Evolutionary conservation across 2,329 filamentous ascomycete species (phyloP).

Genomic region (Clarireedia paspali): DNA sequence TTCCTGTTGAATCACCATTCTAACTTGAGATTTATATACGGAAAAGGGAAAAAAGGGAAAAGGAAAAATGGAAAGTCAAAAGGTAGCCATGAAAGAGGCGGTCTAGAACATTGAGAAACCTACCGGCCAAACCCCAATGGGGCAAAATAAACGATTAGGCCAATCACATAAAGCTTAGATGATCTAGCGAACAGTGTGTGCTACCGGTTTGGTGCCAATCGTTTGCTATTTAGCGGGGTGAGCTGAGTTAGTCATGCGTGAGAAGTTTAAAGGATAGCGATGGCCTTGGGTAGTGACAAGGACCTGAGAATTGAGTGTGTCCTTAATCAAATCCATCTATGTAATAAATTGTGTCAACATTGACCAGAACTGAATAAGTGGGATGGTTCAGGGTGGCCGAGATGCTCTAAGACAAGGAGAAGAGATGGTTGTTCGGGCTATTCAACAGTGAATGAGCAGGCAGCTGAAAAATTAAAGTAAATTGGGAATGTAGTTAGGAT

Average conservation of each 20-base stretch:
- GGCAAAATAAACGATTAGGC: conserved; percentile 18
- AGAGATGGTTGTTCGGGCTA: too few species aligned
- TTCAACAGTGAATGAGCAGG: too few species aligned
- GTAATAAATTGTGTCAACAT: too few species aligned
- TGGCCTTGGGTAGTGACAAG: neutral
- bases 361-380: too few species aligned
- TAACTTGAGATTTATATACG: too few species aligned
- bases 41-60: too few species aligned
- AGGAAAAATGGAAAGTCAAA: too few species aligned
- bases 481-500: too few species aligned
- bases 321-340: neutral
- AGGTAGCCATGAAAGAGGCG: neutral
- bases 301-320: neutral
- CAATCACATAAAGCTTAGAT: neutral
- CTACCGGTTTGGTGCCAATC: neutral
- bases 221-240: neutral
- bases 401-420: too few species aligned
- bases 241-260: conserved; percentile 5
- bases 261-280: neutral
- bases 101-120: conserved; percentile 11
- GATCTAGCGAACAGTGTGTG: conserved; percentile 6
- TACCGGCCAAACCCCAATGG: conserved; percentile 10
- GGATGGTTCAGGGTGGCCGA: too few species aligned
- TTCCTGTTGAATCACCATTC: too few species aligned
- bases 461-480: too few species aligned